Conservation (phyloP, 73 alveolate species). For the Paramecium tetraurelia region DNA sequence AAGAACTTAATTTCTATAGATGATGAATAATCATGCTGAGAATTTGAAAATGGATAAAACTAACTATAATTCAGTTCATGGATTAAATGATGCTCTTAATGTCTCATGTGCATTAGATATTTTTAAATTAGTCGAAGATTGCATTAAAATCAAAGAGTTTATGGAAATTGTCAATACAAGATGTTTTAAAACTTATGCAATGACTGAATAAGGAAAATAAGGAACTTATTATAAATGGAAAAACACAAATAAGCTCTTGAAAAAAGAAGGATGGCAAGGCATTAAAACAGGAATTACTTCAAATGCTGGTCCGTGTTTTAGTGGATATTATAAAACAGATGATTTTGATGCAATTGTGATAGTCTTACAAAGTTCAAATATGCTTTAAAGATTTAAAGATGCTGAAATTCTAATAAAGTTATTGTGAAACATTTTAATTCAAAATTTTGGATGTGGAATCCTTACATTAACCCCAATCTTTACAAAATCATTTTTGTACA, state of each 20-base stretch:
- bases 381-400: constrained; percentile 87
- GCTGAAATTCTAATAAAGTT: constrained; percentile 74
- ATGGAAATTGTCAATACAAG: constrained; percentile 72
- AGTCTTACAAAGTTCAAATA: constrained; percentile 75
- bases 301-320: constrained; percentile 87
- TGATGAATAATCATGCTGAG: constrained; percentile 67
- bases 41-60: constrained; percentile 65
- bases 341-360: constrained; percentile 70
- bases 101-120: constrained; percentile 46
- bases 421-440: constrained; percentile 10
- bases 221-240: constrained; percentile 67
- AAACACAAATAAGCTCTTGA: constrained; percentile 77
- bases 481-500: background rate
- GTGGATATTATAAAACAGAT: constrained; percentile 62
- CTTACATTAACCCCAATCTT: background rate
- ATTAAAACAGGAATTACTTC: constrained; percentile 86
- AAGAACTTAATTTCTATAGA: constrained; percentile 47
- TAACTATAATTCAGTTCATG: constrained; percentile 69
- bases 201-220: constrained; percentile 45
- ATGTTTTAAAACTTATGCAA: constrained; percentile 52
- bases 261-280: constrained; percentile 73
- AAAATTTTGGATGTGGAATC: background rate
- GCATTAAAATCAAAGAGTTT: constrained; percentile 18
- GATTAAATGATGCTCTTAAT: constrained; percentile 59
- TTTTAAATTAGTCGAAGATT: constrained; percentile 9